Evolutionary conservation across 768 basidiomycete genomes (phyloP).

Genomic region (Suillus cothurnatus): DNA sequence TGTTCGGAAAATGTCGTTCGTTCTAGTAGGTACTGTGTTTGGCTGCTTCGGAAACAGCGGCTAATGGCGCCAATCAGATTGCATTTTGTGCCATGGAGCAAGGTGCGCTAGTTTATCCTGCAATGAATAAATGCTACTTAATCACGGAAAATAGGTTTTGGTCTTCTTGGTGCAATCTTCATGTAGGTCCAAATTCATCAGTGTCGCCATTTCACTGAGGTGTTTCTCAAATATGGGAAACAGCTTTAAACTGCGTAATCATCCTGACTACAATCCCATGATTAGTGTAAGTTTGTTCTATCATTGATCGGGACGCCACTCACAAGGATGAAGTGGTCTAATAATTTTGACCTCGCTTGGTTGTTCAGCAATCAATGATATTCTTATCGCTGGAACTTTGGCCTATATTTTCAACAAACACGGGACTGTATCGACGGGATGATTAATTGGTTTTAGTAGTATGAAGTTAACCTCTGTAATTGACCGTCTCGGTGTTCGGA

Average conservation of each 20-base stretch:
- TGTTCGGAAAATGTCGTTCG: neutral
- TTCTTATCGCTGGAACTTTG: constrained; percentile 26
- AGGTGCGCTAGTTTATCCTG: neutral
- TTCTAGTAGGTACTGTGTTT: neutral
- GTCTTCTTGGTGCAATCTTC: neutral
- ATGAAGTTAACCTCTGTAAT: neutral
- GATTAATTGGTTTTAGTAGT: neutral
- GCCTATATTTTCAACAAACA: constrained; percentile 15
- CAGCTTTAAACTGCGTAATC: neutral
- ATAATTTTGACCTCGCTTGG: constrained; percentile 27
- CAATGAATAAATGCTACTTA: too few species aligned
- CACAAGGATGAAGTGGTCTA: constrained; percentile 20
- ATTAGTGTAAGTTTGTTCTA: neutral
- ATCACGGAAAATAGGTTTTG: neutral
- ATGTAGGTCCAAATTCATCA: neutral
- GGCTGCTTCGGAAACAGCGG: too few species aligned
- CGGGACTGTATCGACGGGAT: constrained; percentile 17
- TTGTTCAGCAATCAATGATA: constrained; percentile 20
- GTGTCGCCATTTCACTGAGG: neutral
- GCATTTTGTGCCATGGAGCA: neutral
- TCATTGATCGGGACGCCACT: neutral
- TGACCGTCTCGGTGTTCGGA: constrained; percentile 9
- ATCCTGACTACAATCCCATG: neutral
- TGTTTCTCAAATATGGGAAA: neutral
- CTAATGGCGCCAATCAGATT: neutral